These are phyloP conservation scores for Lactuca saligna DNA, from an alignment of 129 eudicot species.

Conservation along the genomic window DNA sequence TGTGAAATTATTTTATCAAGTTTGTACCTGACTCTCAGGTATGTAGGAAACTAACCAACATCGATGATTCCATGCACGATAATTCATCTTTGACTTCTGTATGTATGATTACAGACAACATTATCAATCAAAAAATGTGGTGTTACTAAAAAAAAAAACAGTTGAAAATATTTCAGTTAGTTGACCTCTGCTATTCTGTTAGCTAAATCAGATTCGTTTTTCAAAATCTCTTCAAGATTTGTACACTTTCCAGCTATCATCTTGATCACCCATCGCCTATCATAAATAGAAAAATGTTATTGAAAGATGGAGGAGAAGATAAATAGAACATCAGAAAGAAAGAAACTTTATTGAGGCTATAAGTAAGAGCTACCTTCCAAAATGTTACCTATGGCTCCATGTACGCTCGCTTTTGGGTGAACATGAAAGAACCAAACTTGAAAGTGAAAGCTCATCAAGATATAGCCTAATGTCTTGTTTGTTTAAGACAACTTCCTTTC, in stretches of 20 bases:
- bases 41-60: slow-evolving; percentile 83
- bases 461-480: slow-evolving; percentile 38
- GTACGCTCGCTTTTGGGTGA: slow-evolving; percentile 89
- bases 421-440: slow-evolving; percentile 71
- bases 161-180: slow-evolving; percentile 17
- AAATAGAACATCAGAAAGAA: not conserved
- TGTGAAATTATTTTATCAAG: slow-evolving; percentile 4
- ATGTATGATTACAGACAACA: slow-evolving; percentile 35
- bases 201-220: slow-evolving; percentile 68
- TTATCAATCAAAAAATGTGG: not conserved
- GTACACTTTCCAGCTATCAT: slow-evolving; percentile 60
- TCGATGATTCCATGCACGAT: slow-evolving; percentile 95
- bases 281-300: slow-evolving; percentile 26
- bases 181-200: slow-evolving; percentile 76
- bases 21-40: slow-evolving; percentile 61
- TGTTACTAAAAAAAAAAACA: slow-evolving; percentile 11
- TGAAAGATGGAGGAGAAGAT: slow-evolving; percentile 4
- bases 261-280: slow-evolving; percentile 97
- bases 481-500: slow-evolving; percentile 72
- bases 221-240: slow-evolving; percentile 69
- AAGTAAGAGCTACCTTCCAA: slow-evolving; percentile 25
- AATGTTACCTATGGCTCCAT: slow-evolving; percentile 88
- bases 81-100: slow-evolving; percentile 92
- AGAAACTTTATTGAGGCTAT: not conserved
- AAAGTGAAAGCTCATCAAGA: slow-evolving; percentile 63